Conservation (phyloP, 768 basidiomycete species). For the Hygrophoropsis aurantiaca region DNA sequence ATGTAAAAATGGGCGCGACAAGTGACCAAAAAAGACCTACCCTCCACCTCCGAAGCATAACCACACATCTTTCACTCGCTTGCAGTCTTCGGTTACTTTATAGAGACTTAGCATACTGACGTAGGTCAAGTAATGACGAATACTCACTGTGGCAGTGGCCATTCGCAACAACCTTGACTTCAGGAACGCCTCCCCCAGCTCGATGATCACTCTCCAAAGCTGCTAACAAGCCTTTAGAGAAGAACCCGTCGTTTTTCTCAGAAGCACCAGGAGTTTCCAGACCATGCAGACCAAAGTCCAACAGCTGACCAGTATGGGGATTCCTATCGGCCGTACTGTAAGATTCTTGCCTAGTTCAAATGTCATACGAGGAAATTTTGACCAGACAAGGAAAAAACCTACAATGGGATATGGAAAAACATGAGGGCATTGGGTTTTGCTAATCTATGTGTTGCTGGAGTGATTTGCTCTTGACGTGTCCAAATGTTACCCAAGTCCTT, state of each 20-base stretch:
- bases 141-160: conserved; percentile 84
- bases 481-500: conserved; percentile 70
- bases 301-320: conserved; percentile 51
- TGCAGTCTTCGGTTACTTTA: conserved; percentile 85
- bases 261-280: conserved; percentile 61
- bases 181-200: conserved; percentile 46
- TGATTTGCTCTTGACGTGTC: conserved; percentile 62
- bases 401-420: conserved; percentile 99
- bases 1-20: neutral
- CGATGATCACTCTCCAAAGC: conserved; percentile 71
- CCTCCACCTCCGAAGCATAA: conserved; percentile 88
- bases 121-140: neutral
- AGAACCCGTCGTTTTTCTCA: conserved; percentile 78
- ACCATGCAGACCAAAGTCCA: conserved; percentile 69
- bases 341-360: conserved; percentile 61
- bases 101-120: conserved; percentile 13
- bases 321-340: conserved; percentile 71
- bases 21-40: conserved; percentile 37
- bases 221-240: conserved; percentile 74
- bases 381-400: conserved; percentile 23
- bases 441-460: conserved; percentile 52
- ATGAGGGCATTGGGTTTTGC: conserved; percentile 95
- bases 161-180: conserved; percentile 87
- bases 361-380: neutral
- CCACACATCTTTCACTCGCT: conserved; percentile 85